Conservation (phyloP, 345 rosid genomes). For the Ceriops zippeliana region DNA sequence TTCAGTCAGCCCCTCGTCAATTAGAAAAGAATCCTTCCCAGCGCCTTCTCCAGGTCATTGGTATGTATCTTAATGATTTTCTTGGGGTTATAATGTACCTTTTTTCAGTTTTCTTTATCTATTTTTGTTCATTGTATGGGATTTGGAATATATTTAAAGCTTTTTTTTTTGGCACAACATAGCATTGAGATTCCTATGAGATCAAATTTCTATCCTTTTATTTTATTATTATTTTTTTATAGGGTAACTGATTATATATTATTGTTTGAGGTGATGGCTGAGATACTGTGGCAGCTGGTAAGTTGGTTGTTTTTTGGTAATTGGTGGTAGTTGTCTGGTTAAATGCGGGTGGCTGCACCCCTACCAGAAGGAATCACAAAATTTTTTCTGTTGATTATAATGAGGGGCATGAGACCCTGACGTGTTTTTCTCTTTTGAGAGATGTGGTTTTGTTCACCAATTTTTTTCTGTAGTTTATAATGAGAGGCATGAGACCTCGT, state of each 20-base stretch:
- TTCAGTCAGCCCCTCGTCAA: conserved; percentile 55
- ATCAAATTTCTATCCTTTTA: not conserved
- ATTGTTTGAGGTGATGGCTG: not conserved
- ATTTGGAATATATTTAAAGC: conserved; percentile 1
- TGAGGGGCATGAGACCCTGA: too few species aligned
- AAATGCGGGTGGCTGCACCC: too few species aligned
- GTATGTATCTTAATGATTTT: conserved; percentile 37
- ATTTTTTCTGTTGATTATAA: too few species aligned
- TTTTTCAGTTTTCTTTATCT: not conserved
- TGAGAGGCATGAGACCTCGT: not conserved
- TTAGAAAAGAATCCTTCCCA: conserved; percentile 57
- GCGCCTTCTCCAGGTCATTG: conserved; percentile 83
- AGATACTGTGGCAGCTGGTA: not conserved
- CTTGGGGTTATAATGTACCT: not conserved
- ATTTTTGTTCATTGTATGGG: not conserved
- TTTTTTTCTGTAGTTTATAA: not conserved
- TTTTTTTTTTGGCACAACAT: not conserved
- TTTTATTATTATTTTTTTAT: not conserved
- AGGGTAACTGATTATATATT: not conserved
- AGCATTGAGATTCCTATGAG: too few species aligned
- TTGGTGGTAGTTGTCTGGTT: too few species aligned
- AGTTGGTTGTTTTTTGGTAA: too few species aligned
- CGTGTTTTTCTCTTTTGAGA: too few species aligned
- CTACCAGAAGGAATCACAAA: too few species aligned
- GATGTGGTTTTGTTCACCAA: too few species aligned